Percentiles rank a stretch among this genome's conserved stretches.
Evolutionary conservation across 495 filamentous ascomycete genomes (phyloP).

Genomic region (Thozetella sp.): DNA sequence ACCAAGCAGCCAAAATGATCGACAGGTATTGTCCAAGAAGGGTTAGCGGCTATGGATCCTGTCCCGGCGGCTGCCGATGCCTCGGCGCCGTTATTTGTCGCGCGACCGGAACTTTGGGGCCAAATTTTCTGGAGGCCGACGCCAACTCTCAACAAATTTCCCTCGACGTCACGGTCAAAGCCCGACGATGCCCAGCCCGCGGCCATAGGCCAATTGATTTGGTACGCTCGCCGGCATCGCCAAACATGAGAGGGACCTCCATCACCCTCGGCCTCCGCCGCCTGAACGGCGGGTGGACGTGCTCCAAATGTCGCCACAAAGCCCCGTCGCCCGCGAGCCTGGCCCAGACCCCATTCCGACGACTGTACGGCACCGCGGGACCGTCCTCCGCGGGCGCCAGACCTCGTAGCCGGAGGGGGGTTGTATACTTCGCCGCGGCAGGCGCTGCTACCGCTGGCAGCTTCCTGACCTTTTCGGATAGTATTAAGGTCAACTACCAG

Average conservation of each 20-base stretch:
- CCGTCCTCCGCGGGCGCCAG: constrained; percentile 6
- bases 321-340: constrained; percentile 17
- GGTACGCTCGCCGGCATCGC: not conserved
- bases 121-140: not conserved
- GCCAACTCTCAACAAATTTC: not conserved
- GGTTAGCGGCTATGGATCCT: not conserved
- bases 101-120: not conserved
- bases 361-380: constrained; percentile 28
- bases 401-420: constrained; percentile 13
- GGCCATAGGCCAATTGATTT: not conserved
- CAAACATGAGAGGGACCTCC: constrained; percentile 19
- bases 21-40: not conserved
- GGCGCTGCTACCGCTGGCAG: constrained; percentile 57
- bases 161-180: not conserved
- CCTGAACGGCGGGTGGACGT: constrained; percentile 32
- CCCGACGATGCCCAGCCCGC: not conserved
- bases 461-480: constrained; percentile 69
- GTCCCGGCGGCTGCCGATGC: not conserved
- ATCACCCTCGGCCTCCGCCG: constrained; percentile 16
- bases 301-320: constrained; percentile 41
- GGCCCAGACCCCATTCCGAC: constrained; percentile 19
- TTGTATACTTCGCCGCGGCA: constrained; percentile 27
- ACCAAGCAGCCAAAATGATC: not conserved
- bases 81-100: not conserved
- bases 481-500: constrained; percentile 71